Evolutionary conservation across 1,284 basidiomycete genomes (phyloP).

Genomic region (Apiotrichum brassicae): DNA sequence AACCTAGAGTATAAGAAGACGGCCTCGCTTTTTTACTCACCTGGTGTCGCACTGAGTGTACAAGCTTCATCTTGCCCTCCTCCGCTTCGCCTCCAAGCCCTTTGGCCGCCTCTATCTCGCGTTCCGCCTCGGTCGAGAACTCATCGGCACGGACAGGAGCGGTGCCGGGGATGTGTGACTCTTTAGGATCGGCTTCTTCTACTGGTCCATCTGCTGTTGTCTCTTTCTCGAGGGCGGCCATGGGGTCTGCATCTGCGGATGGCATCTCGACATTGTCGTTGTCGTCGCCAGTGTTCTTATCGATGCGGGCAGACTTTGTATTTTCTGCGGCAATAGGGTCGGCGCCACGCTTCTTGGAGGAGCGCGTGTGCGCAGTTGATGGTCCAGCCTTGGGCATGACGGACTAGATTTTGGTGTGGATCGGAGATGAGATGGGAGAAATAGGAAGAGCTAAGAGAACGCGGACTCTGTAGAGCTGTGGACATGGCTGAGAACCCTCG

Average conservation of each 20-base stretch:
- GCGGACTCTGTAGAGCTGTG: too few relatives aligned
- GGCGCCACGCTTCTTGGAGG: slow-evolving; percentile 7
- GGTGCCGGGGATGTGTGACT: slow-evolving; percentile 48
- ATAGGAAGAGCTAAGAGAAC: too few relatives aligned
- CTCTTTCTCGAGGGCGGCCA: slow-evolving; percentile 18
- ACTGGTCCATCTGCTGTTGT: slow-evolving; percentile 12
- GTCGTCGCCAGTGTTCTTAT: slow-evolving; percentile 1
- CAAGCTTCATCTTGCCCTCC: slow-evolving; percentile 48
- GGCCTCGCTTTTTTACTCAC: too few relatives aligned
- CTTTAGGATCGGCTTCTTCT: slow-evolving; percentile 10
- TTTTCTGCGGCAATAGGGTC: slow-evolving; percentile 1
- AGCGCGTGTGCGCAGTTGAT: slow-evolving; percentile 3
- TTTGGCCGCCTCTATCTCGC: slow-evolving; percentile 76
- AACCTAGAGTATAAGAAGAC: slow-evolving; percentile 75
- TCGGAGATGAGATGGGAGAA: too few relatives aligned
- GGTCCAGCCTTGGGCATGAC: slow-evolving; percentile 14
- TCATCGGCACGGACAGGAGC: slow-evolving; percentile 76
- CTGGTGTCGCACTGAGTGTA: slow-evolving; percentile 44
- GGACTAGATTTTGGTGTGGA: too few relatives aligned
- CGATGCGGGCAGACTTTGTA: slow-evolving; percentile 9
- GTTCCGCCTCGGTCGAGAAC: slow-evolving; percentile 79
- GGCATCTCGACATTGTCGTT: slow-evolving; percentile 4
- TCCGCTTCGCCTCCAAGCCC: slow-evolving; percentile 58
- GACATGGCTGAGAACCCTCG: too few relatives aligned
- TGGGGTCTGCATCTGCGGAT: slow-evolving; percentile 14